Evolutionary conservation across 106 monocot genomes (phyloP).

Genomic region (Iris macrosiphon): DNA sequence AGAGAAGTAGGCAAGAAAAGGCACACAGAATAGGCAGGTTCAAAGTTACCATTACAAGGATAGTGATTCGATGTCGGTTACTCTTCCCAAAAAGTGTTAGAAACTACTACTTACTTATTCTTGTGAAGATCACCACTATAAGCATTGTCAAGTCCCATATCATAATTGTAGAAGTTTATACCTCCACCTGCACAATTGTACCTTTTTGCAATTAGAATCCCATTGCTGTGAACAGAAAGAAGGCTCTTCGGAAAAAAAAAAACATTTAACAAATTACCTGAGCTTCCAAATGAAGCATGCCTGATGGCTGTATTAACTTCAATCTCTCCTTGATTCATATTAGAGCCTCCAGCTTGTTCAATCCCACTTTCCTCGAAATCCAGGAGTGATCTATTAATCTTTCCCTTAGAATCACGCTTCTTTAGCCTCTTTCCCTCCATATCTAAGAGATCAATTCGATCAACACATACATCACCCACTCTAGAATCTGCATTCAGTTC

Average conservation of each 20-base stretch:
- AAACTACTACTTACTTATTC: conserved; percentile 12
- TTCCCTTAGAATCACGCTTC: conserved; percentile 15
- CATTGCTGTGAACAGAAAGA: not conserved
- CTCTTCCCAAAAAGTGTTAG: not conserved
- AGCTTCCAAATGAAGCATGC: conserved; percentile 18
- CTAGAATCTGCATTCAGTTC: conserved; percentile 14
- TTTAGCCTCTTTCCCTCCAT: conserved; percentile 25
- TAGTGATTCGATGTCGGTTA: not conserved
- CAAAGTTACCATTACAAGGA: not conserved
- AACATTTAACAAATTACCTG: conserved; percentile 4
- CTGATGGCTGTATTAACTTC: conserved; percentile 4
- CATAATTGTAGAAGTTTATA: conserved; percentile 18
- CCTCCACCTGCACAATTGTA: conserved; percentile 9
- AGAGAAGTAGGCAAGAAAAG: no score
- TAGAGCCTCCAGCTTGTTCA: conserved; percentile 7
- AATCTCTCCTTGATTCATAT: conserved; percentile 5
- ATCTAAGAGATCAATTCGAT: conserved; percentile 23
- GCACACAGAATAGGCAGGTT: no score
- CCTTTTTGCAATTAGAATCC: not conserved
- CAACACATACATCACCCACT: conserved; percentile 10
- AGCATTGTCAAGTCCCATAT: conserved; percentile 12
- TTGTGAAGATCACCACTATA: conserved; percentile 15
- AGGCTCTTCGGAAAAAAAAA: not conserved
- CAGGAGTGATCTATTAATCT: conserved; percentile 3
- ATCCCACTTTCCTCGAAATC: not conserved